These are phyloP conservation scores for Calycina herbarum DNA, from an alignment of 2,329 filamentous ascomycete genomes.

Conservation along the genomic window DNA sequence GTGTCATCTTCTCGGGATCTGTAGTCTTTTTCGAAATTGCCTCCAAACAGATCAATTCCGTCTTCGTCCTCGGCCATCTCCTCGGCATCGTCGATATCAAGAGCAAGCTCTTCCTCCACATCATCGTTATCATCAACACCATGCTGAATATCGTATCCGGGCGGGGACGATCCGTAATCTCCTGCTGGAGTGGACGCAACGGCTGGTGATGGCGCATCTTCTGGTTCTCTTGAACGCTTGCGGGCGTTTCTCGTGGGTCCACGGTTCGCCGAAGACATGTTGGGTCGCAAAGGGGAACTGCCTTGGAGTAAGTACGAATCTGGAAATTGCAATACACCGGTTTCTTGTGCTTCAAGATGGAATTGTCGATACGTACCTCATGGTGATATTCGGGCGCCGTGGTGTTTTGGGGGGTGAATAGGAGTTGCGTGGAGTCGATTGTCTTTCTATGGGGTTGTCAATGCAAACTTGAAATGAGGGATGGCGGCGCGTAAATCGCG, in stretches of 20 bases:
- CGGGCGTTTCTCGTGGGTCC: constrained; percentile 57
- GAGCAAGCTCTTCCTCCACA: constrained; percentile 69
- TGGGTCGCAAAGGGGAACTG: constrained; percentile 81
- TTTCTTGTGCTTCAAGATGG: constrained; percentile 11
- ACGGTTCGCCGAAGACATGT: constrained; percentile 81
- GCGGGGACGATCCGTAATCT: constrained; percentile 63
- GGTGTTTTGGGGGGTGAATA: not conserved
- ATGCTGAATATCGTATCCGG: constrained; percentile 61
- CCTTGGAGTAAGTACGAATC: not conserved
- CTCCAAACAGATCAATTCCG: constrained; percentile 74
- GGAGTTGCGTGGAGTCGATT: constrained; percentile 1
- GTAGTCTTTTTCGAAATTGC: constrained; percentile 73
- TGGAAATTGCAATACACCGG: not conserved
- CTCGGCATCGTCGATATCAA: constrained; percentile 75
- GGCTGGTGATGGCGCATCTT: constrained; percentile 57
- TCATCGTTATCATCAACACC: constrained; percentile 69
- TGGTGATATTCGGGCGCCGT: constrained; percentile 16
- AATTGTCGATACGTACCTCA: constrained; percentile 37
- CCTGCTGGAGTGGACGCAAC: constrained; percentile 53
- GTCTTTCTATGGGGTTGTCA: constrained; percentile 7
- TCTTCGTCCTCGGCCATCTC: constrained; percentile 81
- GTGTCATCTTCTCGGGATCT: constrained; percentile 63
- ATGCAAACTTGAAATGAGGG: constrained; percentile 11
- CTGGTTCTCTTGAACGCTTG: constrained; percentile 65
- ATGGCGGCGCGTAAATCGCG: constrained; percentile 13